These are phyloP conservation scores for Picea engelmannii DNA, from an alignment of 83 land plant genomes.

Conservation along the genomic window DNA sequence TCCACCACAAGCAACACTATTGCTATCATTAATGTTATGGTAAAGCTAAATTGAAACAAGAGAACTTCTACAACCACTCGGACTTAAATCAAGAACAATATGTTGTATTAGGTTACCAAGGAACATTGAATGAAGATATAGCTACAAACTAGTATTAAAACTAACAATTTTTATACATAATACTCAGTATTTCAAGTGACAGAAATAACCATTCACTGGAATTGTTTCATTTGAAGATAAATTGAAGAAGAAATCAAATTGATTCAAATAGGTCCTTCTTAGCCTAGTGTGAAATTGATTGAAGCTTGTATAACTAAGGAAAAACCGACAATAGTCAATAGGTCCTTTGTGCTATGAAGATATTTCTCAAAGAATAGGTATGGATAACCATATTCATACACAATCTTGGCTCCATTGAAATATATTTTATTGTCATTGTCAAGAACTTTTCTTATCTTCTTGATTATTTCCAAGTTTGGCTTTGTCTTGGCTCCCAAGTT, in stretches of 20 bases:
- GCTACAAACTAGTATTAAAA: neutral
- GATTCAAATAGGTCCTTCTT: neutral
- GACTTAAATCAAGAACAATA: conserved; percentile 26
- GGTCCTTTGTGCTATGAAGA: conserved; percentile 47
- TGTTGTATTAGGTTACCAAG: neutral
- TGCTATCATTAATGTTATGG: conserved; percentile 36
- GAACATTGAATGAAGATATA: neutral
- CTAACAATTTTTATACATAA: too few relatives aligned
- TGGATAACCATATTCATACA: conserved; percentile 46
- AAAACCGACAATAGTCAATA: conserved; percentile 42
- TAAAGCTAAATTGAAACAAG: conserved; percentile 46
- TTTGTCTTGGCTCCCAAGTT: conserved; percentile 40
- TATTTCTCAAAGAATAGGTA: conserved; percentile 56
- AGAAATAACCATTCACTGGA: too few relatives aligned
- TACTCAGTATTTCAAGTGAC: too few relatives aligned
- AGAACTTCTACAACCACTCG: conserved; percentile 51
- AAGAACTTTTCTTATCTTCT: conserved; percentile 26
- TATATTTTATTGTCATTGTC: conserved; percentile 27
- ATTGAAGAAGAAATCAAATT: neutral
- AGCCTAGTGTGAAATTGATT: neutral
- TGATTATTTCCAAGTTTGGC: conserved; percentile 38
- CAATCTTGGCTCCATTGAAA: conserved; percentile 30
- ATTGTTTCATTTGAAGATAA: too few relatives aligned
- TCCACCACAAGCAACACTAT: conserved; percentile 43
- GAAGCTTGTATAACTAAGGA: conserved; percentile 26